A percentile compares a stretch with the other conserved stretches of the same genome.
These are phyloP conservation scores for Bauhinia variegata DNA, from an alignment of 306 rosid species.

Conservation along the genomic window DNA sequence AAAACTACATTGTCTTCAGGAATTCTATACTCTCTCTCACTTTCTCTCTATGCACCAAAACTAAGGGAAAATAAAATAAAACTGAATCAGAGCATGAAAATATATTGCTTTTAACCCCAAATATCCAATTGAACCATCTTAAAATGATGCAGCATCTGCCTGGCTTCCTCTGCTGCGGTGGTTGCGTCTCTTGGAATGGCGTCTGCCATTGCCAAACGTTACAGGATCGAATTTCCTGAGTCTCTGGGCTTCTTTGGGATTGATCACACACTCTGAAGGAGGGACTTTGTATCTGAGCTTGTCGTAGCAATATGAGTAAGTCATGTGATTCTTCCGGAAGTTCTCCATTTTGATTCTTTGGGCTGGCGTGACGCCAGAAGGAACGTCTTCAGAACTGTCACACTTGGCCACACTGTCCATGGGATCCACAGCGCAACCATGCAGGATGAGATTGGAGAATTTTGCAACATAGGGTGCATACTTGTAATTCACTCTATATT, in stretches of 20 bases:
- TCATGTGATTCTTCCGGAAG: constrained; percentile 79
- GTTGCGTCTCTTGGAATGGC: constrained; percentile 59
- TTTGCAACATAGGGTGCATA: constrained; percentile 79
- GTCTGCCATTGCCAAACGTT: constrained; percentile 73
- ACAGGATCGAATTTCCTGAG: constrained; percentile 74
- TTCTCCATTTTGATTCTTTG: constrained; percentile 68
- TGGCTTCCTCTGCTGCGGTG: constrained; percentile 48
- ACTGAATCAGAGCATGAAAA: constrained; percentile 27
- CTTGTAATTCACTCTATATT: constrained; percentile 87
- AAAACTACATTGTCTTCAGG: constrained; percentile 49
- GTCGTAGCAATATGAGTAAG: constrained; percentile 93
- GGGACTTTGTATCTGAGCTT: constrained; percentile 63
- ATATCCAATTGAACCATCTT: constrained; percentile 31
- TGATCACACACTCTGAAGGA: constrained; percentile 76
- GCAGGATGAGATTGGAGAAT: constrained; percentile 79
- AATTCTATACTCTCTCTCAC: constrained; percentile 45
- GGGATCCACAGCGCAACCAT: constrained; percentile 90
- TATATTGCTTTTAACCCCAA: constrained; percentile 25
- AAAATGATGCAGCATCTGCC: constrained; percentile 45
- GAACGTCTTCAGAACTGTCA: constrained; percentile 53
- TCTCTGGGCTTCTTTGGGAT: constrained; percentile 65
- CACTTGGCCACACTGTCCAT: constrained; percentile 60
- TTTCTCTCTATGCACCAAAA: constrained; percentile 55
- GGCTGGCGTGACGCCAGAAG: constrained; percentile 45
- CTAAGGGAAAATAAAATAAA: constrained; percentile 26